phyloP scores from a whole-genome alignment of 225 moss, liverwort and hornwort species.

The Ulota crispa region DNA sequence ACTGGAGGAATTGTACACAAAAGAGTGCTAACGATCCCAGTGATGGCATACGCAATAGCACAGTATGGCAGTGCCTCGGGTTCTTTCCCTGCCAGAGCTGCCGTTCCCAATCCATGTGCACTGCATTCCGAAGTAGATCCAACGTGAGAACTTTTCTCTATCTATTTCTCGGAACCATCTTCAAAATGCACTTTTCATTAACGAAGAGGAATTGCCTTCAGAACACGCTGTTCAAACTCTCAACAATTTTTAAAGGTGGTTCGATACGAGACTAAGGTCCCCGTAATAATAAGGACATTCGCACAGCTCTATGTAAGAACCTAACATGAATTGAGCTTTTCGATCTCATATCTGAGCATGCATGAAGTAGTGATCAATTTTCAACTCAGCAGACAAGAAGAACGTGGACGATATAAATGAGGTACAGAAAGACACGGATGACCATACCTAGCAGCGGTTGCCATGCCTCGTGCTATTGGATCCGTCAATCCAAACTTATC shows the following conservation, averaged over 20 bases:
- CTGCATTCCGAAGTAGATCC: conserved; percentile 50
- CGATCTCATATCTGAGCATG: neutral
- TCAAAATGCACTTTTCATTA: neutral
- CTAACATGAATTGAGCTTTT: neutral
- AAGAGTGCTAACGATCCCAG: conserved; percentile 66
- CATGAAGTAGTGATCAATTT: neutral
- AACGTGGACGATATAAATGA: conserved; percentile 1
- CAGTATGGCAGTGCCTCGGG: conserved; percentile 96
- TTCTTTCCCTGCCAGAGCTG: conserved; percentile 93
- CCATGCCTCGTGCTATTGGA: conserved; percentile 94
- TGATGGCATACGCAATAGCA: conserved; percentile 91
- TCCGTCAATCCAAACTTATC: conserved; percentile 84
- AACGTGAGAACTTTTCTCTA: conserved; percentile 3
- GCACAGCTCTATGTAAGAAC: neutral
- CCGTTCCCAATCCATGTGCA: conserved; percentile 94
- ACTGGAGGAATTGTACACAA: conserved; percentile 56
- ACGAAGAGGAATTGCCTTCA: neutral
- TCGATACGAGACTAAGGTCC: neutral
- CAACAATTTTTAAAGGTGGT: neutral
- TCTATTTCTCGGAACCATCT: neutral
- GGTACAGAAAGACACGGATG: neutral
- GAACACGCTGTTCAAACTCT: conserved; percentile 4
- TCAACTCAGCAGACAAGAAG: neutral
- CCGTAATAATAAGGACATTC: neutral
- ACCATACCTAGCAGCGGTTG: conserved; percentile 87